Percentiles rank a stretch among this genome's conserved stretches.
phyloP scores from a whole-genome alignment of 345 rosid species.

The Ailanthus altissimus region DNA sequence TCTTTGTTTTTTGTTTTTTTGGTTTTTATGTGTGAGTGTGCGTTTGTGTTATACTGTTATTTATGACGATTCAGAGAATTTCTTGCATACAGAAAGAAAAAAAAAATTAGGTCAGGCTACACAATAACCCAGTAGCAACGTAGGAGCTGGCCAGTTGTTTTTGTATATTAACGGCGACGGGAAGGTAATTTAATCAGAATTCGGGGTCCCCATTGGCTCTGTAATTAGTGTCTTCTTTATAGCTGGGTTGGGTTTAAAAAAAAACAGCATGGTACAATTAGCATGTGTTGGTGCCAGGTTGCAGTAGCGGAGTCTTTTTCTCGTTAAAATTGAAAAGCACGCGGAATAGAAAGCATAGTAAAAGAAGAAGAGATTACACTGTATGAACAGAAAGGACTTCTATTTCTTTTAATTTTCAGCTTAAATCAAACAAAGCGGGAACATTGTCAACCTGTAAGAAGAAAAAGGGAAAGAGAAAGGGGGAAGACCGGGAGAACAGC shows the following conservation, averaged over 20 bases:
- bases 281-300: background rate
- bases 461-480: background rate
- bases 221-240: background rate
- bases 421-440: background rate
- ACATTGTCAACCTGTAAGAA: slow-evolving; percentile 6
- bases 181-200: background rate
- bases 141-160: background rate
- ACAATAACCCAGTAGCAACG: background rate
- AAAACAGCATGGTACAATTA: background rate
- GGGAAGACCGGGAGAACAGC: background rate
- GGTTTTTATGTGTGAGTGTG: too few species aligned
- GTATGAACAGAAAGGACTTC: background rate
- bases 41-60: too few species aligned
- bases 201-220: background rate
- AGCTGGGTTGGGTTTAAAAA: background rate
- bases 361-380: background rate
- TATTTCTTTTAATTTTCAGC: background rate
- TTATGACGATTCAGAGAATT: background rate
- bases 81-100: background rate
- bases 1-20: too few species aligned
- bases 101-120: background rate
- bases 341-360: background rate
- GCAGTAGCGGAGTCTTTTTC: background rate
- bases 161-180: background rate
- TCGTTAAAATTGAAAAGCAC: background rate